Percentiles rank a stretch among this genome's conserved stretches.
These are phyloP conservation scores for Cladophialophora yegresii DNA, from an alignment of 2,329 filamentous ascomycete species.

Conservation along the genomic window DNA sequence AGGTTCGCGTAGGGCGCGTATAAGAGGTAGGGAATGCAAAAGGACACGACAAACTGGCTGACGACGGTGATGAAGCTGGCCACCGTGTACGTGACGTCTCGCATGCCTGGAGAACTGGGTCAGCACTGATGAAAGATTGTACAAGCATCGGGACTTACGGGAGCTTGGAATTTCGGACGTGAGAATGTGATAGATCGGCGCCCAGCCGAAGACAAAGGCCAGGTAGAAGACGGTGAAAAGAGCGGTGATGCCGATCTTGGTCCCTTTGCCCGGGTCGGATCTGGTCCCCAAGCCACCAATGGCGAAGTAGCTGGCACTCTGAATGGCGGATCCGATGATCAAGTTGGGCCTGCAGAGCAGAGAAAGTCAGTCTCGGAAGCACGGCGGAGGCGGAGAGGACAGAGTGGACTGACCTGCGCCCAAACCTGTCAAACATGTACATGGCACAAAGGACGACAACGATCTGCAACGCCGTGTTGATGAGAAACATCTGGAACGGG, in stretches of 20 bases:
- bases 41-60: constrained; percentile 42
- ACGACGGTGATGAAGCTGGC: constrained; percentile 40
- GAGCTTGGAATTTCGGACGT: constrained; percentile 33
- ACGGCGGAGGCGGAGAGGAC: constrained; percentile 14
- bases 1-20: constrained; percentile 43
- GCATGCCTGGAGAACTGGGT: constrained; percentile 28
- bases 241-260: constrained; percentile 26
- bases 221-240: constrained; percentile 19
- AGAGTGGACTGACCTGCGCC: constrained; percentile 26
- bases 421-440: constrained; percentile 24
- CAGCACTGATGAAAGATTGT: neutral
- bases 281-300: constrained; percentile 28
- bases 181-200: constrained; percentile 26
- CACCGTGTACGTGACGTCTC: constrained; percentile 40
- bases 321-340: constrained; percentile 23
- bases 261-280: constrained; percentile 1
- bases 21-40: constrained; percentile 45
- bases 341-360: constrained; percentile 20
- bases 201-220: constrained; percentile 23
- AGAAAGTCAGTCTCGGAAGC: constrained; percentile 19
- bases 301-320: constrained; percentile 24
- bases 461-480: constrained; percentile 18
- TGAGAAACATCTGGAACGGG: constrained; percentile 21
- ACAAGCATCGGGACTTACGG: constrained; percentile 7
- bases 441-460: constrained; percentile 15